Conservation (phyloP, 177 flowering plant genomes). For the Telopea speciosissima region DNA sequence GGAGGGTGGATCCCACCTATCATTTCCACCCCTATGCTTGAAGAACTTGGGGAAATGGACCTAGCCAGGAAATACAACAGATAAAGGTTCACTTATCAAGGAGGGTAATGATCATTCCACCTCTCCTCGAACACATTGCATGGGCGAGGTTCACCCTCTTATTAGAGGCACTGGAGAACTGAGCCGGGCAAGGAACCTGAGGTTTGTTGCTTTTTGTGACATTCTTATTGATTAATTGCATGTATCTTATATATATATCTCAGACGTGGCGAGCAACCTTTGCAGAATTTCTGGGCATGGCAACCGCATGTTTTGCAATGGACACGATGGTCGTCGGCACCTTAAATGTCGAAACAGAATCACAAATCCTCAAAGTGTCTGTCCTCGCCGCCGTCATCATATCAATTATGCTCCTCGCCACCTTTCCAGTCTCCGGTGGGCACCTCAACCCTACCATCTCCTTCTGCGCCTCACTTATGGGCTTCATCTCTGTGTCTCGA, state of each 20-base stretch:
- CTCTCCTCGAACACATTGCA: no score
- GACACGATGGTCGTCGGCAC: slow-evolving; percentile 50
- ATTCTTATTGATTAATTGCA: no score
- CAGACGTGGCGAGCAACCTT: slow-evolving; percentile 49
- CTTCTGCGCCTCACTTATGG: slow-evolving; percentile 36
- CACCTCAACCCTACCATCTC: slow-evolving; percentile 46
- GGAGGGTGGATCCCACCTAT: no score
- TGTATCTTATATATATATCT: not conserved
- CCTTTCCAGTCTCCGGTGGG: slow-evolving; percentile 49
- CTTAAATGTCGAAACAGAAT: slow-evolving; percentile 13
- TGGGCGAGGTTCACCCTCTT: no score
- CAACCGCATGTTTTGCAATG: slow-evolving; percentile 36
- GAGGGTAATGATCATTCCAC: no score
- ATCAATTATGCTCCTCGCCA: slow-evolving; percentile 19
- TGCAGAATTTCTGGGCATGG: slow-evolving; percentile 49
- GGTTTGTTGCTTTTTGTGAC: no score
- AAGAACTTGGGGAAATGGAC: no score
- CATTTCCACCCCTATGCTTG: no score
- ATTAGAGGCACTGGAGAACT: no score
- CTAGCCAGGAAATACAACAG: no score
- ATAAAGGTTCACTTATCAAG: no score
- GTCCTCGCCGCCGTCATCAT: slow-evolving; percentile 12
- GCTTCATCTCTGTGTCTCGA: slow-evolving; percentile 36
- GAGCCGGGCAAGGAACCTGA: no score
- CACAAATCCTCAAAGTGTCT: slow-evolving; percentile 36